Conservation (phyloP, 2,329 filamentous ascomycete species). For the Penicillium occitanis region DNA sequence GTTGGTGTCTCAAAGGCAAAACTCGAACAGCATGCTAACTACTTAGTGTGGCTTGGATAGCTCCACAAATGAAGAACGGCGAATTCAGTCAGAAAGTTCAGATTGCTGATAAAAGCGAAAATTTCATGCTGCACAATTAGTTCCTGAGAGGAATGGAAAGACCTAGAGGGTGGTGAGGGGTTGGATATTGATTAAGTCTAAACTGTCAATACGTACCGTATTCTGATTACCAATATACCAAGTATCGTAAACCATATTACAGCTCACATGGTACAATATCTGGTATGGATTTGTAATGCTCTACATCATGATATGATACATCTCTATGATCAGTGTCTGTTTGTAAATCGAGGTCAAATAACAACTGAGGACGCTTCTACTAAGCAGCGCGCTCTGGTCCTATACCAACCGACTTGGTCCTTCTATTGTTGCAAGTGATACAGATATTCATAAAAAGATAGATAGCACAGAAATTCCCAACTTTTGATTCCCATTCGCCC, state of each 20-base stretch:
- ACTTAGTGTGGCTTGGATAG: conserved; percentile 10
- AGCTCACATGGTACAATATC: conserved; percentile 1
- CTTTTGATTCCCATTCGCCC: conserved; percentile 10
- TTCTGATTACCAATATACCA: neutral
- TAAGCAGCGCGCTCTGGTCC: neutral
- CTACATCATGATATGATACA: neutral
- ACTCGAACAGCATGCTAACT: neutral
- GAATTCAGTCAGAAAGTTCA: neutral
- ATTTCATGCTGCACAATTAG: neutral
- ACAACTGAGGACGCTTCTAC: neutral
- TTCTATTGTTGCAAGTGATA: no score
- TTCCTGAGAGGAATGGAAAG: neutral
- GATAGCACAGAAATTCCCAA: neutral
- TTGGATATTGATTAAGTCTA: neutral
- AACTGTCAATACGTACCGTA: conserved; percentile 3
- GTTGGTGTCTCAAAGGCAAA: conserved; percentile 14
- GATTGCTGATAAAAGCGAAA: neutral
- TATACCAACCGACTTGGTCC: neutral
- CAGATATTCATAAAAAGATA: neutral
- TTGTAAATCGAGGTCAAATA: neutral
- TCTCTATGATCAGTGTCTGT: neutral
- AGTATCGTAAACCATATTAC: neutral
- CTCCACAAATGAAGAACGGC: conserved; percentile 2
- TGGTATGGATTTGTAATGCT: conserved; percentile 3
- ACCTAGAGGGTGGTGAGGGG: neutral